Evolutionary conservation across 129 eudicot species (phyloP).

Genomic region (Saposhnikovia divaricata): DNA sequence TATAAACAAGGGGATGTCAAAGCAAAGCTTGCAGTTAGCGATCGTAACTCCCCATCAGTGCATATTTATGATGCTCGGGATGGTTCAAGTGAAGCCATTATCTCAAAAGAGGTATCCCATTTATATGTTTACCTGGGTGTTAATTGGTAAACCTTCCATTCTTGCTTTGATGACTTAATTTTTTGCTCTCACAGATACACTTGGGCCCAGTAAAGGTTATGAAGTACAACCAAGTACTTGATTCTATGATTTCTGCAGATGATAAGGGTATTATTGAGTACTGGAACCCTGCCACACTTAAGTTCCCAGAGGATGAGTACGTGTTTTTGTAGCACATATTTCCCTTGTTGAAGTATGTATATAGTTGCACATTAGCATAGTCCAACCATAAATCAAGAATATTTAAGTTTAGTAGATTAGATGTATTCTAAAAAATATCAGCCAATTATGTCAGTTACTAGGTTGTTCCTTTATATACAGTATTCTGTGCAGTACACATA

Average conservation of each 20-base stretch:
- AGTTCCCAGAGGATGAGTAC: constrained; percentile 78
- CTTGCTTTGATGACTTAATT: neutral
- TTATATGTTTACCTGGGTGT: neutral
- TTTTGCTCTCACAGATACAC: constrained; percentile 51
- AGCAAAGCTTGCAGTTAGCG: constrained; percentile 87
- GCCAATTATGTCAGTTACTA: neutral
- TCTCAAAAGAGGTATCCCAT: constrained; percentile 62
- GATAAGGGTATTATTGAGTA: constrained; percentile 84
- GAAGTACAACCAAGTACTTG: constrained; percentile 74
- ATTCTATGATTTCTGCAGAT: constrained; percentile 82
- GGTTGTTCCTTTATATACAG: neutral
- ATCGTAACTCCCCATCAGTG: constrained; percentile 62
- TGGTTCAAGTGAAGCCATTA: constrained; percentile 77
- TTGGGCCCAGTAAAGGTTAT: constrained; percentile 64
- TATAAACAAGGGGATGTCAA: constrained; percentile 80
- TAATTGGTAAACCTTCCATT: neutral
- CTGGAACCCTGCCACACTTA: constrained; percentile 76
- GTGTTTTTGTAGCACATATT: constrained; percentile 15
- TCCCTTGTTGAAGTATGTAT: neutral
- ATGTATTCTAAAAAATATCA: neutral
- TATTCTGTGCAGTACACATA: neutral
- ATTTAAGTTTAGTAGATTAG: neutral
- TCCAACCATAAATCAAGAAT: neutral
- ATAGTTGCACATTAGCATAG: neutral
- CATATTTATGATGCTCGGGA: constrained; percentile 85